These are phyloP conservation scores for Gorgonomyces haynaldii DNA, from an alignment of 192 early-diverging fungal species.

Conservation along the genomic window DNA sequence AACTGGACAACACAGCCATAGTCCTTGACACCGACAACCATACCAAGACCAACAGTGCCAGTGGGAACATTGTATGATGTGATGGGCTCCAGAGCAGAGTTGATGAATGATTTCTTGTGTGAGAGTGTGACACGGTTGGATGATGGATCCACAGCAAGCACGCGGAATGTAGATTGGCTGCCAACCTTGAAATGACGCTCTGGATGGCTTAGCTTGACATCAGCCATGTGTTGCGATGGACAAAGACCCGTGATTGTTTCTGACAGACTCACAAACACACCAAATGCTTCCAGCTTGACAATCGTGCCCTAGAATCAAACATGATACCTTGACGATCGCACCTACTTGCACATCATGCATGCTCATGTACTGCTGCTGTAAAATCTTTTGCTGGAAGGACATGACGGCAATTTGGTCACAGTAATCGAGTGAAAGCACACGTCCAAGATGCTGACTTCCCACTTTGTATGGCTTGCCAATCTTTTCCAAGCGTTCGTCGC, in stretches of 20 bases:
- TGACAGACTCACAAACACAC: slow-evolving; percentile 24
- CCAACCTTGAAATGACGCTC: slow-evolving; percentile 68
- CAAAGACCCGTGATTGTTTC: slow-evolving; percentile 55
- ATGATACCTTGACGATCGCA: slow-evolving; percentile 34
- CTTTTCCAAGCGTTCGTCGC: slow-evolving; percentile 48
- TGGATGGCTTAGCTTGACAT: slow-evolving; percentile 60
- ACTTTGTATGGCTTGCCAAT: slow-evolving; percentile 45
- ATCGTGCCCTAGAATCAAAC: slow-evolving; percentile 23
- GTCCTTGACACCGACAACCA: slow-evolving; percentile 44
- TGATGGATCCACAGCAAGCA: slow-evolving; percentile 40
- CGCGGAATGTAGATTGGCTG: slow-evolving; percentile 54
- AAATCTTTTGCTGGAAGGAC: slow-evolving; percentile 54
- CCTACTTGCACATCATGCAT: slow-evolving; percentile 57
- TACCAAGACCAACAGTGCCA: slow-evolving; percentile 53
- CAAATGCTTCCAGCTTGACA: slow-evolving; percentile 19
- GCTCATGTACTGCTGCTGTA: slow-evolving; percentile 59
- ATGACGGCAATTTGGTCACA: slow-evolving; percentile 63
- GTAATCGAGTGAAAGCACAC: slow-evolving; percentile 69
- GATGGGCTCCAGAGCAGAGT: slow-evolving; percentile 56
- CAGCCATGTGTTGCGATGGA: slow-evolving; percentile 63
- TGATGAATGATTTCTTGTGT: slow-evolving; percentile 61
- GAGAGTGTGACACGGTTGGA: slow-evolving; percentile 56
- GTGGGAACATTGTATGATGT: slow-evolving; percentile 44
- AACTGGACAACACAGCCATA: slow-evolving; percentile 66
- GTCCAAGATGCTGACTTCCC: slow-evolving; percentile 60